These are phyloP conservation scores for Naganishia cerealis DNA, from an alignment of 1,284 basidiomycete genomes.

Conservation along the genomic window DNA sequence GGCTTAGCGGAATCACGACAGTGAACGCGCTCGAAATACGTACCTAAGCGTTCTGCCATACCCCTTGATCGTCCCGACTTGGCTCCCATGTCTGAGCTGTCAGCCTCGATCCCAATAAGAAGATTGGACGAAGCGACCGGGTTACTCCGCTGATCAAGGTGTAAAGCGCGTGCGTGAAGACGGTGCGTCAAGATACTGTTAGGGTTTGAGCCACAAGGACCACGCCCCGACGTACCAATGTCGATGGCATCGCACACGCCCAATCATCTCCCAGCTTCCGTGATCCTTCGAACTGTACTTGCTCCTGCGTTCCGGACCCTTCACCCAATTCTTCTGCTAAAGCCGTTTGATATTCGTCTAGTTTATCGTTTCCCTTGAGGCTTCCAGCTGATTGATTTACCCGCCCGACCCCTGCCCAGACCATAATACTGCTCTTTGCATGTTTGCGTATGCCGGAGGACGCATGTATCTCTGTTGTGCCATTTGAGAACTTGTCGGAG, in stretches of 20 bases:
- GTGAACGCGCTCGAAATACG: not conserved
- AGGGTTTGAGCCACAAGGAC: too few relatives aligned
- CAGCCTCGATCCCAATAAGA: conserved; percentile 14
- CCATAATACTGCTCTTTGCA: conserved; percentile 10
- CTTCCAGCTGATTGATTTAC: not conserved
- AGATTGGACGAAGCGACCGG: conserved; percentile 11
- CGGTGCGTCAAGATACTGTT: not conserved
- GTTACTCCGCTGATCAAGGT: not conserved
- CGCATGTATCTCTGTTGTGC: not conserved
- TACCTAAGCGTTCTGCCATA: conserved; percentile 27
- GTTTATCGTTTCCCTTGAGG: not conserved
- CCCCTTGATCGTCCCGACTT: conserved; percentile 2
- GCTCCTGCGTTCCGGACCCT: too few relatives aligned
- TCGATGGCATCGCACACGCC: conserved; percentile 20
- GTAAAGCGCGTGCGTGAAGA: not conserved
- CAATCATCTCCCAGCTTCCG: conserved; percentile 8
- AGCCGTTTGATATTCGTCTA: conserved; percentile 9
- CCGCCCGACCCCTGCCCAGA: conserved; percentile 25
- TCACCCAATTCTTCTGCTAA: conserved; percentile 15
- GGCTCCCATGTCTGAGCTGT: not conserved
- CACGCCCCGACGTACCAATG: not conserved
- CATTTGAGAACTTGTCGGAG: not conserved
- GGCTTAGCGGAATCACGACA: too few relatives aligned
- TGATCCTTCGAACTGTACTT: conserved; percentile 1
- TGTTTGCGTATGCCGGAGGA: not conserved